phyloP scores from a whole-genome alignment of 306 rosid genomes.

The Prunus campanulata region DNA sequence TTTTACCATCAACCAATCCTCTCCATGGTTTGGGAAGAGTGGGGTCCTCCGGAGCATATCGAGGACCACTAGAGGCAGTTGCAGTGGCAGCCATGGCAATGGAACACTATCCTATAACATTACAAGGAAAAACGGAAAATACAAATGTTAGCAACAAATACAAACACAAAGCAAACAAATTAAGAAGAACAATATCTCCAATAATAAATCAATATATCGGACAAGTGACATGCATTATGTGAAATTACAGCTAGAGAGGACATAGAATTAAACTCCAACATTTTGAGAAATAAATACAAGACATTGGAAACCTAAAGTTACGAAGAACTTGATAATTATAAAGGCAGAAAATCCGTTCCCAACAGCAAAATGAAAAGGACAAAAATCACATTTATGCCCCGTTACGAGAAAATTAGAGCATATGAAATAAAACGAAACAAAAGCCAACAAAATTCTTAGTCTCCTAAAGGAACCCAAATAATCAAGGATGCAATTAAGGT shows the following conservation, averaged over 20 bases:
- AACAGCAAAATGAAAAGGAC: neutral
- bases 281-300: neutral
- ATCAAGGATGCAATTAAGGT: constrained; percentile 21
- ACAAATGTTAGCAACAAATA: neutral
- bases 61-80: constrained; percentile 75
- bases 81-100: constrained; percentile 84
- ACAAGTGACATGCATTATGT: neutral
- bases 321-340: neutral
- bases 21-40: constrained; percentile 95
- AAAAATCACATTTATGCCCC: neutral
- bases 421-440: neutral
- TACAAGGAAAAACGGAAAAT: neutral
- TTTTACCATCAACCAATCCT: constrained; percentile 98
- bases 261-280: neutral
- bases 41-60: constrained; percentile 95
- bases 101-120: constrained; percentile 30
- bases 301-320: neutral
- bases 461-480: neutral
- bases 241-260: neutral
- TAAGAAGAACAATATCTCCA: neutral
- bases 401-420: neutral
- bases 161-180: neutral
- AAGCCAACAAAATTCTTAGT: neutral
- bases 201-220: neutral
- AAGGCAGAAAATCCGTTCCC: neutral